Evolutionary conservation across 176 grass and related monocot species (phyloP).

Genomic region (Aechmea fasciata): DNA sequence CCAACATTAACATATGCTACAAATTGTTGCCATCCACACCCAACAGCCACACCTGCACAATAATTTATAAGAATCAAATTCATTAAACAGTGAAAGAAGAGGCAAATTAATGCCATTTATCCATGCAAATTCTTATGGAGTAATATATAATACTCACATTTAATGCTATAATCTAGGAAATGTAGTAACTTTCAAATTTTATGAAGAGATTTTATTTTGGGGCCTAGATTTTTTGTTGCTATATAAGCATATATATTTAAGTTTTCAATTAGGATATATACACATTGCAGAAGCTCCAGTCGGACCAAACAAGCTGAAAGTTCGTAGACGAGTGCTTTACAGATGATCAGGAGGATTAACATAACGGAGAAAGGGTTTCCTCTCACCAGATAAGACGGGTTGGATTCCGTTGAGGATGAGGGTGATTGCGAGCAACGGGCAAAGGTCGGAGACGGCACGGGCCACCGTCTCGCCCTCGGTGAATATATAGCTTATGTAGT

Average conservation of each 20-base stretch:
- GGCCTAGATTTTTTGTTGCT: too few species aligned
- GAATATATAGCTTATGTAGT: conserved; percentile 52
- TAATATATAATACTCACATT: too few species aligned
- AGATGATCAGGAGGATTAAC: not conserved
- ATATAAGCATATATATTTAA: too few species aligned
- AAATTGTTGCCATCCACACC: conserved; percentile 61
- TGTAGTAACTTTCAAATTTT: too few species aligned
- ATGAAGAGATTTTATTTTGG: too few species aligned
- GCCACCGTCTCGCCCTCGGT: conserved; percentile 40
- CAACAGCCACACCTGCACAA: conserved; percentile 47
- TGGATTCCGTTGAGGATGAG: conserved; percentile 52
- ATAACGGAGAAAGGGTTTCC: not conserved
- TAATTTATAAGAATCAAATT: too few species aligned
- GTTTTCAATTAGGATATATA: too few species aligned
- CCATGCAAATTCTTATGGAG: too few species aligned
- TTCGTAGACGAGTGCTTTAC: not conserved
- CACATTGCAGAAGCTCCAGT: too few species aligned
- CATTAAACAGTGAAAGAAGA: not conserved
- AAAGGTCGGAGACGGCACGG: conserved; percentile 40
- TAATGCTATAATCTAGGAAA: too few species aligned
- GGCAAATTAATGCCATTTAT: too few species aligned
- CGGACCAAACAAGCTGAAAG: too few species aligned
- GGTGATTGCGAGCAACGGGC: conserved; percentile 40
- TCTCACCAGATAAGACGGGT: conserved; percentile 56
- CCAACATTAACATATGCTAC: conserved; percentile 60